Evolutionary conservation across 768 basidiomycete species (phyloP), one percentile per base, ranked within the genome.

Genomic region (Cyathus striatus): DNA sequence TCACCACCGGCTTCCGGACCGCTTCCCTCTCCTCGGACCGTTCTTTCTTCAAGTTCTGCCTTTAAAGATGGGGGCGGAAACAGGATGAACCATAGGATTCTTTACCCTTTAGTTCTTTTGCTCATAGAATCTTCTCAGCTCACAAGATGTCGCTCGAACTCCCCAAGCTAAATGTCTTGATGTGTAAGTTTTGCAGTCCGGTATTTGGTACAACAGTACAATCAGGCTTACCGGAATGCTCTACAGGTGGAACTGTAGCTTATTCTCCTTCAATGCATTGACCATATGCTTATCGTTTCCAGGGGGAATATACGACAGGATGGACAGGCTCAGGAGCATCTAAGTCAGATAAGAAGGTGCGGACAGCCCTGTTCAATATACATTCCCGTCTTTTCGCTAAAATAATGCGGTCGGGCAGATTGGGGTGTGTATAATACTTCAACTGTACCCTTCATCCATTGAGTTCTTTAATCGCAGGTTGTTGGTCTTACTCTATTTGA

Each of bases 251-350:
- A 49, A 65, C 64, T 38, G 64, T 63, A 49, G 10, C 14, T 23
- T 23, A 3, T 3, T 40, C 39, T 13, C 24, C 18, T 32, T 32
- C 30, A 32, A 16, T 32, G 30, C 17, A 41, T 14, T 40, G 17
- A 12, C 12, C 27, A 21, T 35, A 23, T 39, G 18, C 14, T 23
- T 38, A 24, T 34, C 49, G 44, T 48, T 43, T 49, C 45, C 18
- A 49, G 81, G 88, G 89, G 33, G 90, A 94, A 69, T 95, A 95
- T 60, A 95, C 92, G 48, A 95, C 92, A 40, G 92, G 93, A 59
- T 95, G 89, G 88, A 91, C 89, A 7, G 82, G 81, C 10, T 79
- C 86, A 26, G 92, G 92, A n/a, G 90, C 88, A 33, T 94, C 91
- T 13, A 90, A 83, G 57, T 94, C 91, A 4, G 93, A 95, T 68